These are phyloP conservation scores for Arthrobotrys sphaeroides DNA, from an alignment of 2,329 filamentous ascomycete genomes.

Conservation along the genomic window DNA sequence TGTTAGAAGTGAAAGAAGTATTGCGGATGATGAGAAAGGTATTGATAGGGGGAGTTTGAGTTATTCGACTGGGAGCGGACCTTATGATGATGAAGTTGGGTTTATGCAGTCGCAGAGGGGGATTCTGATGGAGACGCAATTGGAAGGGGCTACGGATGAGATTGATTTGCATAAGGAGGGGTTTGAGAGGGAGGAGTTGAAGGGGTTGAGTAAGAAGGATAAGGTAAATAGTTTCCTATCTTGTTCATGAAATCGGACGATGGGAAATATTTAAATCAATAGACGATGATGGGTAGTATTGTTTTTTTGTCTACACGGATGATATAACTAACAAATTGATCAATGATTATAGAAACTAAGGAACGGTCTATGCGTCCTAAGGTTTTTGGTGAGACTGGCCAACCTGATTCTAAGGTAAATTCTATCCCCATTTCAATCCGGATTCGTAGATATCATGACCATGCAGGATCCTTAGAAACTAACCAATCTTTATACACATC, in stretches of 20 bases:
- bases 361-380: constrained; percentile 23
- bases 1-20: background rate
- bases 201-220: constrained; percentile 22
- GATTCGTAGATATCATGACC: background rate
- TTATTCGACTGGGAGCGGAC: constrained; percentile 29
- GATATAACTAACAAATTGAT: background rate
- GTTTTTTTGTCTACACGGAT: background rate
- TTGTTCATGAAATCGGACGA: no score
- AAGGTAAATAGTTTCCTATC: constrained; percentile 4
- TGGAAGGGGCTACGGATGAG: constrained; percentile 25
- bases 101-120: constrained; percentile 34
- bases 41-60: background rate
- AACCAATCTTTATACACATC: background rate
- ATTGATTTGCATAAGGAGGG: constrained; percentile 47
- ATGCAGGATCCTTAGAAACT: background rate
- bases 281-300: no score
- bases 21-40: background rate
- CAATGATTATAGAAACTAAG: constrained; percentile 17
- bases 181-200: constrained; percentile 44
- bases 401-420: constrained; percentile 37
- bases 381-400: constrained; percentile 10
- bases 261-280: no score
- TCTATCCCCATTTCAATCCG: background rate
- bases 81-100: constrained; percentile 30
- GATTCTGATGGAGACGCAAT: constrained; percentile 19